Evolutionary conservation across 768 basidiomycete genomes (phyloP).

Genomic region (Rhizopogon roseolus): DNA sequence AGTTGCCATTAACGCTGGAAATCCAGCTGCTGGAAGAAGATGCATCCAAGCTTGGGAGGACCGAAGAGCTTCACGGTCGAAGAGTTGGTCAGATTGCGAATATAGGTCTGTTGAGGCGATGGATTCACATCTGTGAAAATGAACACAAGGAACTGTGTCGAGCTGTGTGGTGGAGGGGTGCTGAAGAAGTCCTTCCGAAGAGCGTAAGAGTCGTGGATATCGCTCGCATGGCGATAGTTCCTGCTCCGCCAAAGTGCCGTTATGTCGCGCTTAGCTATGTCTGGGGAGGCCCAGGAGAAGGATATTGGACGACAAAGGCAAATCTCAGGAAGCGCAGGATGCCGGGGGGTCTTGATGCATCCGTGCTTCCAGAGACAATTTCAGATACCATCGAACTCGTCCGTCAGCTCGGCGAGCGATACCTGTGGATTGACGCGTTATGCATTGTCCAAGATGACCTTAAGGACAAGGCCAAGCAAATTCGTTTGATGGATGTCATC

Average conservation of each 20-base stretch:
- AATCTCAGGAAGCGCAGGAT: background rate
- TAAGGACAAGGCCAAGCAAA: slow-evolving; percentile 13
- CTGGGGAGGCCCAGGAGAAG: background rate
- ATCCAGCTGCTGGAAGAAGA: slow-evolving; percentile 17
- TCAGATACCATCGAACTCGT: slow-evolving; percentile 13
- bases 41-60: slow-evolving; percentile 8
- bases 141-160: slow-evolving; percentile 13
- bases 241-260: background rate
- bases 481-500: slow-evolving; percentile 13
- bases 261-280: slow-evolving; percentile 3
- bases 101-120: slow-evolving; percentile 8
- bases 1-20: slow-evolving; percentile 3
- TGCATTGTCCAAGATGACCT: slow-evolving; percentile 19
- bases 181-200: background rate
- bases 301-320: background rate
- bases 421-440: slow-evolving; percentile 19
- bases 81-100: slow-evolving; percentile 10
- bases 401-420: slow-evolving; percentile 13
- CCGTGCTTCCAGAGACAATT: slow-evolving; percentile 11
- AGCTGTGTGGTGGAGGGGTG: background rate
- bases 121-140: slow-evolving; percentile 12
- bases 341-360: slow-evolving; percentile 1
- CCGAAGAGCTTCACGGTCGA: slow-evolving; percentile 16
- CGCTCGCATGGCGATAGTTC: background rate
- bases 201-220: slow-evolving; percentile 1